Evolutionary conservation across 1,139 yeast genomes (phyloP).

Genomic region (Saccharomyces hybrid): DNA sequence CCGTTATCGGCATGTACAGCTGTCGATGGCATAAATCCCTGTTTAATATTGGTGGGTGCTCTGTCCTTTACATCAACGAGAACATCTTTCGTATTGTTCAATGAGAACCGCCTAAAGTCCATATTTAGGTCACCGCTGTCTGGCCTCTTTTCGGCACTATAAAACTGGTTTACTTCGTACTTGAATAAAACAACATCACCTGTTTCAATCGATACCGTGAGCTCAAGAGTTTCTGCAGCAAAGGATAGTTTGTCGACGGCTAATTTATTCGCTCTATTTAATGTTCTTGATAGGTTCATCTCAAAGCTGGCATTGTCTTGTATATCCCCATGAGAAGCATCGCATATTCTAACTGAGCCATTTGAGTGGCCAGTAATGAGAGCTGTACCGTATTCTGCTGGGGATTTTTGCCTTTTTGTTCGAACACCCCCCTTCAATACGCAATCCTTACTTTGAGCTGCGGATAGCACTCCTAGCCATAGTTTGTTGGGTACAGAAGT

Average conservation of each 20-base stretch:
- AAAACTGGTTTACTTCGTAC: conserved; percentile 51
- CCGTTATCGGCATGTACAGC: conserved; percentile 44
- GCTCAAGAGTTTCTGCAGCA: conserved; percentile 70
- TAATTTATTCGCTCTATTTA: conserved; percentile 38
- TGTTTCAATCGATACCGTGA: conserved; percentile 51
- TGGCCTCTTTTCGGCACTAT: conserved; percentile 28
- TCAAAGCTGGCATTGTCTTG: conserved; percentile 56
- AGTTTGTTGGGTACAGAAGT: conserved; percentile 52
- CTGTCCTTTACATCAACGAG: conserved; percentile 34
- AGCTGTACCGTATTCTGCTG: conserved; percentile 34
- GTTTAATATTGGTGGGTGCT: conserved; percentile 40
- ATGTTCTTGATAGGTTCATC: conserved; percentile 43
- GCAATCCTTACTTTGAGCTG: conserved; percentile 36
- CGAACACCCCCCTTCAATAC: conserved; percentile 76
- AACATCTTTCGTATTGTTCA: conserved; percentile 22
- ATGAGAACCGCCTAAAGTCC: conserved; percentile 31
- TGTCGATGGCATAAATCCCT: conserved; percentile 66
- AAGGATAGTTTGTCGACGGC: conserved; percentile 57
- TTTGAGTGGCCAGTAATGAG: conserved; percentile 74
- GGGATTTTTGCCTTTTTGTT: conserved; percentile 36
- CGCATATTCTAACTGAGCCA: conserved; percentile 74
- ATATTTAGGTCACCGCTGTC: conserved; percentile 25
- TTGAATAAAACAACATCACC: conserved; percentile 75
- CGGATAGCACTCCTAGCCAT: conserved; percentile 64
- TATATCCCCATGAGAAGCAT: conserved; percentile 70